Evolutionary conservation across 176 grass and related monocot species (phyloP), one percentile per base, ranked within the genome.

Genomic region (Chrysopogon serrulatus): DNA sequence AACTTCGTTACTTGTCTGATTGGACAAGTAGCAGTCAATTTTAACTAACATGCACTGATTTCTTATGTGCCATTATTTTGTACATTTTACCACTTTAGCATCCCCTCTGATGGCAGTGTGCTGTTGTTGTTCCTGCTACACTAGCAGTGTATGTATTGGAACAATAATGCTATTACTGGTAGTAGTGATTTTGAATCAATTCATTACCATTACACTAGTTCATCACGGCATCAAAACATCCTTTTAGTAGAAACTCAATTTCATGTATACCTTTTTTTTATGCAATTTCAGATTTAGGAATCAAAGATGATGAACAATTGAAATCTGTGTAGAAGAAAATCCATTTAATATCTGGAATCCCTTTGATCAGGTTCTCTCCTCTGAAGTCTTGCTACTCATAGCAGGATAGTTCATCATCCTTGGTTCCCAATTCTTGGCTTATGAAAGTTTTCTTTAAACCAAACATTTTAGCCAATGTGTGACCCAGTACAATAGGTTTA

Each of bases 61-160:
- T 78, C 49, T 4, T 26, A 72, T 0, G 26, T 47, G 40, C 41
- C 60, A 41, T 44, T 5, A 51, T 42, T 70, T 65, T 27, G 21
- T 65, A 35, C 5, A 71, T 28, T 71, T 81, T 60, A 32, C 35
- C 61, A 44, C 33, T 44, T 77, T 13, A 10, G 33, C 24, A 54
- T 77, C 32, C 69, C 74, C 85, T 18, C 60, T 76, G 27, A 26
- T 80, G 62, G 30, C 30, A 17, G 30, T 32, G 69, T 85, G 68
- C 18, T 48, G 47, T 74, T 35, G 10, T 80, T 85, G 14, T 60
- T 65, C 15, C 71, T 84, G 16, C 59, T 79, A 35, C 16, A 67
- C 8, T 39, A 35, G 66, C 69, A 18, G 30, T 83, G 32, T 33
- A 24, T 73, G 28, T 79, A 24, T 65, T 26, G 35, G 57, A 79